Base-by-base conservation (phyloP, 2,329 filamentous ascomycete species). In the Aspergillus uvarum region DNA sequence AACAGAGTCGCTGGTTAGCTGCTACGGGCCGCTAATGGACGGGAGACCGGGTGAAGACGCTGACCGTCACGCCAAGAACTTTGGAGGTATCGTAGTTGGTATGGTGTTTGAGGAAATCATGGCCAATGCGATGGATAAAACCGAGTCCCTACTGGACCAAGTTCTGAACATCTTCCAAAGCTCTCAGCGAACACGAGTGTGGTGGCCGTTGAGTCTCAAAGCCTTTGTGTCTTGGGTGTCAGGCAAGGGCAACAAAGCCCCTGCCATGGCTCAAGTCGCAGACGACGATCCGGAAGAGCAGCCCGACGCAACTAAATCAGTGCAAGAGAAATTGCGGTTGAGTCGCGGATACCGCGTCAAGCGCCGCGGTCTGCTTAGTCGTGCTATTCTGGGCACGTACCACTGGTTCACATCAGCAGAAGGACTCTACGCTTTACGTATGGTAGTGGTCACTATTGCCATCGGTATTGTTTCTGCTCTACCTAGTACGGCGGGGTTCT, bases 41-140 rank as follows among this genome's bases (percentile, higher is more conserved):
- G 38, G 38, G 3, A n/a, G 29, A 5, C 12, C 35, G 22, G 12
- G 47, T 26, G 16, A 26, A 1, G n/a, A n/a, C 22, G 14, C 12
- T 0, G 67, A 68, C 4, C 60, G 66, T 10, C 65, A 68, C 0
- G 64, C 70, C 4, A 68, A 70, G 0, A 66, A 70, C 7, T 59
- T 82, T 2, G 69, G 73, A 0, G 79, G 76, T 0, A 72, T 83
- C n/a, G 70, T 81, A 2, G 62, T 81, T 3, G 74, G 76, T 14
- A 81, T 83, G 77, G 77, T 82, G 4, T 71, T 81, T 7, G 80
- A 83, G 56, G 80, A 83, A 26, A 60, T 65, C 74, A 77, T 14
- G 71, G 82, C 5, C 53, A 60, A 51, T 0, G 53, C 57, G 7
- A 51, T 64, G 11, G 44, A 59, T 6, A 54, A 52, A 4, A 60